Percentiles rank a stretch among this genome's conserved stretches.
Conservation (phyloP, 139 green algal species). For the Tetratostichococcus sp. region DNA sequence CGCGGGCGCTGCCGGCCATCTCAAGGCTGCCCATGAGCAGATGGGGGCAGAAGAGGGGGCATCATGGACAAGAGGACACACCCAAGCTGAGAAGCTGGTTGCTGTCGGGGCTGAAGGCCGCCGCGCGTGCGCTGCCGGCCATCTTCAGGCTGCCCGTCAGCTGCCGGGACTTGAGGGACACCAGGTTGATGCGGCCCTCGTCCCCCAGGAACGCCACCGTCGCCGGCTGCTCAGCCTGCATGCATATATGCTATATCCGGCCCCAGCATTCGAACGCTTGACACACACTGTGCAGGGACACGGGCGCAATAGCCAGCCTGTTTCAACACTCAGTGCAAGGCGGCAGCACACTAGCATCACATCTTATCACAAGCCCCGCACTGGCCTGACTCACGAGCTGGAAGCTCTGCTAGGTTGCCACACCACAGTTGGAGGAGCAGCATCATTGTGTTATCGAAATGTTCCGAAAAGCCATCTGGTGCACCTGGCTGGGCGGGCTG, state of each 20-base stretch:
- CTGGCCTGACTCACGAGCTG: no score
- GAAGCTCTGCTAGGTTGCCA: no score
- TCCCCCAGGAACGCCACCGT: slow-evolving; percentile 77
- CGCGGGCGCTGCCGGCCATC: slow-evolving; percentile 75
- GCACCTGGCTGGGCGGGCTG: slow-evolving; percentile 21
- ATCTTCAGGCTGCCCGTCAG: slow-evolving; percentile 77
- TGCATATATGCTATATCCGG: no score
- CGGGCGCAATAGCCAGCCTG: no score
- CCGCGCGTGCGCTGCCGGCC: slow-evolving; percentile 68
- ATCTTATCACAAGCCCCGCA: no score
- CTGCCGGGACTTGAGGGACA: slow-evolving; percentile 70
- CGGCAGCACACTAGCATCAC: no score
- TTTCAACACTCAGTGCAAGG: no score
- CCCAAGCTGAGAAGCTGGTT: slow-evolving; percentile 65
- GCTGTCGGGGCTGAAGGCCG: slow-evolving; percentile 66
- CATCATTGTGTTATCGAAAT: no score
- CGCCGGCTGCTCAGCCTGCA: slow-evolving; percentile 19
- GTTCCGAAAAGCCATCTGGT: no score
- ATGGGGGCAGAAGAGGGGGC: slow-evolving; percentile 55
- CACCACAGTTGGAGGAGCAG: no score
- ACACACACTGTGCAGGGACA: no score
- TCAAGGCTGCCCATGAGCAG: slow-evolving; percentile 73
- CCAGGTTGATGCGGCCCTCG: slow-evolving; percentile 60
- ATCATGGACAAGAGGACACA: slow-evolving; percentile 68
- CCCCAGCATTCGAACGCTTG: no score